phyloP scores from a whole-genome alignment of 2,329 filamentous ascomycete species.

The Fusarium agapanthi region DNA sequence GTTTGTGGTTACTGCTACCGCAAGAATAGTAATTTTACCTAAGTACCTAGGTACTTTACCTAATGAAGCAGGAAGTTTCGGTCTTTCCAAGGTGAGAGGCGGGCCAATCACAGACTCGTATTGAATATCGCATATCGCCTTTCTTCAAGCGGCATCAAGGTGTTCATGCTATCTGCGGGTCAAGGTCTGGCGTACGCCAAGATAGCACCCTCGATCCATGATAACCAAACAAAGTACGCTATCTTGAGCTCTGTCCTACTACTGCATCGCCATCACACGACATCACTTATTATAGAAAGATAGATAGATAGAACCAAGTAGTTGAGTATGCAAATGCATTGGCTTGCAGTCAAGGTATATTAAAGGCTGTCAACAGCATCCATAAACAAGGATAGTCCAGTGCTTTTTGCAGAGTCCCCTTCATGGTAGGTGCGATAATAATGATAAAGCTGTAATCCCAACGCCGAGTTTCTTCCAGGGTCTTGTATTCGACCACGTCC shows the following conservation, averaged over 20 bases:
- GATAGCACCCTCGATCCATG: constrained; percentile 6
- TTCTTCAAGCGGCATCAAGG: constrained; percentile 2
- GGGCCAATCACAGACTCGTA: constrained; percentile 20
- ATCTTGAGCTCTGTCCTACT: background rate
- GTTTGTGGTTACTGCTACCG: constrained; percentile 1
- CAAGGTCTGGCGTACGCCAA: constrained; percentile 19
- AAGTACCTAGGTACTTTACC: too few species aligned
- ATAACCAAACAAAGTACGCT: background rate
- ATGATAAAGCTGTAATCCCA: constrained; percentile 37
- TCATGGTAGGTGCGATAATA: constrained; percentile 36
- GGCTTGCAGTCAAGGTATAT: constrained; percentile 33
- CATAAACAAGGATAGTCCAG: constrained; percentile 35
- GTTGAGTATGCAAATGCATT: constrained; percentile 21
- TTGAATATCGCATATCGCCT: constrained; percentile 7
- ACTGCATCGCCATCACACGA: background rate
- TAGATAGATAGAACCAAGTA: background rate
- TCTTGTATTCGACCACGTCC: constrained; percentile 39
- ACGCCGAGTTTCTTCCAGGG: constrained; percentile 38
- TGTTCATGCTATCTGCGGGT: constrained; percentile 26
- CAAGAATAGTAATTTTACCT: constrained; percentile 26
- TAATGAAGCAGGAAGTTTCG: constrained; percentile 30
- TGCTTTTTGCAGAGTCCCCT: constrained; percentile 41
- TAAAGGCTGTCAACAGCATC: constrained; percentile 28
- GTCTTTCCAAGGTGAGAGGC: constrained; percentile 21
- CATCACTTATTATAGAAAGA: background rate